Conservation (phyloP, 306 rosid species). For the Quercus bicolor region DNA sequence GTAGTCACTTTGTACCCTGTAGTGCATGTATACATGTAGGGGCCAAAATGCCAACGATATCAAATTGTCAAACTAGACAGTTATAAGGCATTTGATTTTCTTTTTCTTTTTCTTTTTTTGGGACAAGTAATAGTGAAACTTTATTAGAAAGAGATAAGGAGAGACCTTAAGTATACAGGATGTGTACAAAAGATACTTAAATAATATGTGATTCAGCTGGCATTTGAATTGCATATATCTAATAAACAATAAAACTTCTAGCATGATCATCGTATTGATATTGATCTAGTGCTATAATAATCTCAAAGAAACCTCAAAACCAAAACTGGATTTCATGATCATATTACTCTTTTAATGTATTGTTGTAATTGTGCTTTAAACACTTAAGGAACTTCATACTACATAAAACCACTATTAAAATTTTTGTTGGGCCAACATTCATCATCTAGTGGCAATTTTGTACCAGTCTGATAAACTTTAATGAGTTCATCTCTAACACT, state of each 20-base stretch:
- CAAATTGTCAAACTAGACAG: background rate
- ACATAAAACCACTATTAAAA: too few relatives aligned
- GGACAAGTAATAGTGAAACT: too few relatives aligned
- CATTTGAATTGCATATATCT: background rate
- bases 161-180: too few relatives aligned
- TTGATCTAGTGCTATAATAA: background rate
- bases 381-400: background rate
- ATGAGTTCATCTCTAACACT: too few relatives aligned
- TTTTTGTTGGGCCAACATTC: too few relatives aligned
- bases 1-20: background rate
- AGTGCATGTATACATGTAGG: background rate
- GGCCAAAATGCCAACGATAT: background rate
- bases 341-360: background rate
- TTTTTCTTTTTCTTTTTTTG: background rate
- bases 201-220: background rate
- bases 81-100: background rate
- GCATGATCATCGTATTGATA: background rate
- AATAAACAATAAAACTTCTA: background rate
- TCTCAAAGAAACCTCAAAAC: background rate
- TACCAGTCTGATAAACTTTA: too few relatives aligned
- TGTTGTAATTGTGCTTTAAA: background rate
- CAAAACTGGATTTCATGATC: background rate
- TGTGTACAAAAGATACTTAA: too few relatives aligned
- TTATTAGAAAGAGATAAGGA: too few relatives aligned
- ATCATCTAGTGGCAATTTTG: too few relatives aligned